Base-by-base conservation (phyloP, 805 yeast species). In the Candida ulmi region DNA sequence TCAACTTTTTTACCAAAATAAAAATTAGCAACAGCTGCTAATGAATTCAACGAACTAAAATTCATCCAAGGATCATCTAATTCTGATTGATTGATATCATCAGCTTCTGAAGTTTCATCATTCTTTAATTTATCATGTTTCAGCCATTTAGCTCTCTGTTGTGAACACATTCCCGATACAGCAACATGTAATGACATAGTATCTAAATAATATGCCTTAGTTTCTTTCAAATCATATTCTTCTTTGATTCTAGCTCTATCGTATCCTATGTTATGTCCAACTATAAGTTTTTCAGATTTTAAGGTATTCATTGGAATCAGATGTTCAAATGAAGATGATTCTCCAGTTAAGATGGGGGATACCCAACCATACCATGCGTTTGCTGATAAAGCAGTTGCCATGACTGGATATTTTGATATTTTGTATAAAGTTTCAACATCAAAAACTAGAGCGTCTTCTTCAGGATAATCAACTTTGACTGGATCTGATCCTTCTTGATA, bases 341-440 rank as follows among this genome's bases (percentile, higher is more conserved):
- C 78, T 3, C 73, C 74, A 1, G 83, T 70, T 17, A 93, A 58
- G 56, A 72, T 80, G 0, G 99, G 99, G 0, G 96, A 88, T 8
- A 88, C 80, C 99, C 99, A 93, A 0, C 81, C 79, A 55, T 90
- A 93, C 95, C 97, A 88, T 0, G 96, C 95, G 9, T 71, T 66
- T 0, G 69, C 57, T 0, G 96, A 78, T 2, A 72, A 80, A 11
- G 96, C 95, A 0, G 85, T 74, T 2, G 96, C 96, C 60, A 93
- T 56, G 0, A 84, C 76, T 0, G 98, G 81, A 55, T 78, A 90
- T 4, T 72, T 74, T 0, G 93, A 76, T 1, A 77, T 61, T 48
- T 86, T 81, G 61, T 88, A 90, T 53, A 90, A 57, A 0, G 83
- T 86, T 58, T 93, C 99, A 11, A 87, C 90, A 60, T 93, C 99